Conservation (phyloP, 306 rosid species). For the Begonia loranthoides region DNA sequence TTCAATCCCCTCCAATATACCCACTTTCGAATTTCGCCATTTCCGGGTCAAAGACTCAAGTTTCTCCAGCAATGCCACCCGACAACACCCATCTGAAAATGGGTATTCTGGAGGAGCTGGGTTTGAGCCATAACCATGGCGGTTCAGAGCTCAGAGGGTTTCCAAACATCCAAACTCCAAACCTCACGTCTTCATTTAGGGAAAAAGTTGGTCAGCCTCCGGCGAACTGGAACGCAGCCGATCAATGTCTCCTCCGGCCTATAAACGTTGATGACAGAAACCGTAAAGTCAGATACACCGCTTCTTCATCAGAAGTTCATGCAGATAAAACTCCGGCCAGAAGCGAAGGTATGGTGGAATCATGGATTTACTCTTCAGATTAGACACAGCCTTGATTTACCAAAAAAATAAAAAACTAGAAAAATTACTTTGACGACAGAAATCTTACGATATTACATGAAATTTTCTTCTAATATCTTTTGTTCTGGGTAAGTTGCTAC, state of each 20-base stretch:
- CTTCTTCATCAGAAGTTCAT: slow-evolving; percentile 37
- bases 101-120: slow-evolving; percentile 38
- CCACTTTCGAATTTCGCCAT: slow-evolving; percentile 10
- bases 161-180: slow-evolving; percentile 22
- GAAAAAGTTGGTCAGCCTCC: slow-evolving; percentile 6
- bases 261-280: slow-evolving; percentile 20
- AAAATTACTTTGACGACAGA: slow-evolving; percentile 1
- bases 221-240: slow-evolving; percentile 4
- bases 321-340: slow-evolving; percentile 44
- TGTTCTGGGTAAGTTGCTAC: slow-evolving; percentile 6
- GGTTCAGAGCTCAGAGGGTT: slow-evolving; percentile 11
- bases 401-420: neutral
- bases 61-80: slow-evolving; percentile 21
- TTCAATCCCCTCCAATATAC: slow-evolving; percentile 25
- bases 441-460: neutral
- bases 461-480: neutral
- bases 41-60: slow-evolving; percentile 16
- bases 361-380: slow-evolving; percentile 97
- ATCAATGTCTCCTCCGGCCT: slow-evolving; percentile 20
- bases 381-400: slow-evolving; percentile 4
- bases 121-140: slow-evolving; percentile 25
- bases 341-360: slow-evolving; percentile 83
- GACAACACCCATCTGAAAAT: slow-evolving; percentile 12
- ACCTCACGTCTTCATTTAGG: slow-evolving; percentile 16
- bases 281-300: slow-evolving; percentile 26